Evolutionary conservation across 176 grass and related monocot species (phyloP).

Genomic region (Juncus effusus): DNA sequence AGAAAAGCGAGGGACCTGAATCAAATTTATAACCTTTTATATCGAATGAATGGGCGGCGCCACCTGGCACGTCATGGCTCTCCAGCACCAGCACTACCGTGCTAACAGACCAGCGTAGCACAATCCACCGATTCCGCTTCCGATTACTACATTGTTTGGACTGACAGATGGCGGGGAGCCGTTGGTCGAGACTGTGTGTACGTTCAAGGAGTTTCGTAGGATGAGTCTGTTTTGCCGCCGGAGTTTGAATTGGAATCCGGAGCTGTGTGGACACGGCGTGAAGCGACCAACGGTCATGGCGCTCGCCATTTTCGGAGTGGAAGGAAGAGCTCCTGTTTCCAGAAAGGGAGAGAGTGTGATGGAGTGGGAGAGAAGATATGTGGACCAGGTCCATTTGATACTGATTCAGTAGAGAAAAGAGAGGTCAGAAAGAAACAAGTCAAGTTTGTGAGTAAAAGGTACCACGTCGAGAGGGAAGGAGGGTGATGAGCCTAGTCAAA

Average conservation of each 20-base stretch:
- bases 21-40: constrained; percentile 95
- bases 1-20: constrained; percentile 92
- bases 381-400: too few species aligned
- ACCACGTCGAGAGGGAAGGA: too few species aligned
- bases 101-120: constrained; percentile 82
- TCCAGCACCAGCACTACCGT: constrained; percentile 91
- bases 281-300: constrained; percentile 8
- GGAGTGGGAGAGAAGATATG: background rate
- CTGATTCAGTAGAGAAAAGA: too few species aligned
- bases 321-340: background rate
- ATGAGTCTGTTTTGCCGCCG: constrained; percentile 20
- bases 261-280: background rate
- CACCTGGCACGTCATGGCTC: constrained; percentile 82
- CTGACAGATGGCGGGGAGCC: constrained; percentile 25
- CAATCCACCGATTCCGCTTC: constrained; percentile 77
- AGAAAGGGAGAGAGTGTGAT: background rate
- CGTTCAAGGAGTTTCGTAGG: constrained; percentile 18
- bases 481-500: too few species aligned
- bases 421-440: too few species aligned
- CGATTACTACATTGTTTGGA: constrained; percentile 53
- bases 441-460: too few species aligned
- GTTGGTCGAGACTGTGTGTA: constrained; percentile 17
- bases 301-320: constrained; percentile 15
- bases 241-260: constrained; percentile 12
- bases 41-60: constrained; percentile 90